Base-by-base conservation (phyloP, 108 stramenopile genomes). In the Parietichytrium sp. region DNA sequence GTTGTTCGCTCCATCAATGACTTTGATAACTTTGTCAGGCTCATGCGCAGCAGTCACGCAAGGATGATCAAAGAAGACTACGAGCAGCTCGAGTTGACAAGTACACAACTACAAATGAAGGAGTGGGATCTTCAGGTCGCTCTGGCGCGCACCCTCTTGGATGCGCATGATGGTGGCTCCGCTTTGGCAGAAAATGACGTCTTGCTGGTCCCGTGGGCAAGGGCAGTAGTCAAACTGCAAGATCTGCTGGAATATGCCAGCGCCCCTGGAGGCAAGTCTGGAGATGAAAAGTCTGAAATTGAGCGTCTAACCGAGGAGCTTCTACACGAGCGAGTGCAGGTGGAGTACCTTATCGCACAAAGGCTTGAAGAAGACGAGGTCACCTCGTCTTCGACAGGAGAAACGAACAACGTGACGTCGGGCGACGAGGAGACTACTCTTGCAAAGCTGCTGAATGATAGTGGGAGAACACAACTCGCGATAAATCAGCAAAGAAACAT, bases 121-220 rank as follows among this genome's bases (percentile, higher is more conserved):
- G 61, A 72, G 20, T 72, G 61, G 61, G 61, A 72, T 42, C 61
- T 72, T 27, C 61, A 72, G 42, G 61, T 72, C 0, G 61, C 61
- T 2, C 61, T 72, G 10, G 61, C 61, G 12, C 36, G 13, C 3
- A 45, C 61, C 13, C 45, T 72, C 33, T 33, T 72, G 10, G 38
- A 72, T 10, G 45, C 38, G 23, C 4, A 15, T 42, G 10, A 38
- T 13, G 23, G 20, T 6, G 61, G 61, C 0, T n/a, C n/a, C n/a
- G 61, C 42, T 8, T 6, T 72, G 13, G 10, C 6, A 6, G 61
- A 72, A 42, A 33, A n/a, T n/a, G 61, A 72, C 42, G 10, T 6
- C 42, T 33, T 23, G 61, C 42, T 72, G 7, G 15, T 72, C n/a
- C 61, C 61, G 8, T 72, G 61, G 61, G 61, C 61, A 27, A 42